Evolutionary conservation across 2,329 filamentous ascomycete species (phyloP).

Genomic region (Aureobasidium sp.): DNA sequence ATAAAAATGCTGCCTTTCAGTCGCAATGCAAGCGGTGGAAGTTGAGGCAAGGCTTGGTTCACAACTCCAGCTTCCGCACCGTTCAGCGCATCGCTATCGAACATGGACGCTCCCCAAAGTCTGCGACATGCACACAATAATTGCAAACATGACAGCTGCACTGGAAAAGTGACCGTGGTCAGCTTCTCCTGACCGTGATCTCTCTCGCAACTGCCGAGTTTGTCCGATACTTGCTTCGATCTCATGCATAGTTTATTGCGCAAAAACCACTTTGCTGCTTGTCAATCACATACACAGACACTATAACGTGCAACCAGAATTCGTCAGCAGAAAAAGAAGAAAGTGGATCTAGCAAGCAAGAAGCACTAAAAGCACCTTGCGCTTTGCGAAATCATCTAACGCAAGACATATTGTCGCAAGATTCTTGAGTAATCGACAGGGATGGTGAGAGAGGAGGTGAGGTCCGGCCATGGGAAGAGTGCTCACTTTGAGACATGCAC

Average conservation of each 20-base stretch:
- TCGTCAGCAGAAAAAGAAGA: neutral
- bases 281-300: neutral
- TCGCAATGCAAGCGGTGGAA: neutral
- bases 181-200: neutral
- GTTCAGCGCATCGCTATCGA: neutral
- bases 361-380: neutral
- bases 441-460: neutral
- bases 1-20: neutral
- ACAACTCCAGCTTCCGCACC: neutral
- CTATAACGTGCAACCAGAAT: neutral
- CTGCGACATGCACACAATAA: neutral
- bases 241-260: neutral
- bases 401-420: neutral
- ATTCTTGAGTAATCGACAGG: neutral
- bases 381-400: neutral
- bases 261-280: too few relatives aligned
- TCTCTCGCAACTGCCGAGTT: neutral
- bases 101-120: neutral
- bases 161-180: too few relatives aligned
- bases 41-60: neutral
- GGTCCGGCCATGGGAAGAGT: neutral
- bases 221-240: neutral
- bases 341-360: neutral
- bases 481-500: neutral
- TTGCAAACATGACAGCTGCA: neutral